Percentiles rank a stretch among this genome's conserved stretches.
phyloP scores from a whole-genome alignment of 257 asterid genomes.

The Solanum virginianum region DNA sequence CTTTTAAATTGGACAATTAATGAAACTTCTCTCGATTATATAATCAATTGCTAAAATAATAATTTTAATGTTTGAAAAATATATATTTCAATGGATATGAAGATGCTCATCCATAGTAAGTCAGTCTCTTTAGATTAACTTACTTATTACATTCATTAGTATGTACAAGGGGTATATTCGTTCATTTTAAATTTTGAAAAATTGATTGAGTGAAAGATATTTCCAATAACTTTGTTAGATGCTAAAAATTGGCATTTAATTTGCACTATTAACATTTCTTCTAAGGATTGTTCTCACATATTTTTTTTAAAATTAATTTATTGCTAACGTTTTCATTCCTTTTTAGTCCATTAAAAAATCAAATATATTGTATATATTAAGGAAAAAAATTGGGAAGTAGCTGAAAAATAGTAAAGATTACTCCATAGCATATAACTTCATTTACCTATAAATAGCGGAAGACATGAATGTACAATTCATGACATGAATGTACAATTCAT shows the following conservation, averaged over 20 bases:
- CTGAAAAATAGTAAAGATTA: background rate
- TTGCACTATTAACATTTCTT: background rate
- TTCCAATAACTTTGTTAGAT: background rate
- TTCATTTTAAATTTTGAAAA: background rate
- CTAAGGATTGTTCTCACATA: background rate
- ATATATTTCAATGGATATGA: too few species aligned
- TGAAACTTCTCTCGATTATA: too few species aligned
- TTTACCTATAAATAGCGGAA: background rate
- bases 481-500: background rate
- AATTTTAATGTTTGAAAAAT: too few species aligned
- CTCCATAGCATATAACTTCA: background rate
- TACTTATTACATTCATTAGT: background rate
- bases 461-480: background rate
- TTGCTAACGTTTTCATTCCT: background rate
- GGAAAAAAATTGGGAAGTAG: background rate
- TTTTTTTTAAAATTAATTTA: background rate
- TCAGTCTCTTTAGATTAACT: too few species aligned
- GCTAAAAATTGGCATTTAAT: background rate
- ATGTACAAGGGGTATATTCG: background rate
- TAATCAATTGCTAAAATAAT: too few species aligned
- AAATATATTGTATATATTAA: background rate
- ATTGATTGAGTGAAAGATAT: background rate
- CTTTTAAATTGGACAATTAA: too few species aligned
- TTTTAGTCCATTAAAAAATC: background rate
- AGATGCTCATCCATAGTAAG: too few species aligned